These are phyloP conservation scores for Alternaria atra DNA, from an alignment of 2,329 filamentous ascomycete genomes.

Conservation along the genomic window DNA sequence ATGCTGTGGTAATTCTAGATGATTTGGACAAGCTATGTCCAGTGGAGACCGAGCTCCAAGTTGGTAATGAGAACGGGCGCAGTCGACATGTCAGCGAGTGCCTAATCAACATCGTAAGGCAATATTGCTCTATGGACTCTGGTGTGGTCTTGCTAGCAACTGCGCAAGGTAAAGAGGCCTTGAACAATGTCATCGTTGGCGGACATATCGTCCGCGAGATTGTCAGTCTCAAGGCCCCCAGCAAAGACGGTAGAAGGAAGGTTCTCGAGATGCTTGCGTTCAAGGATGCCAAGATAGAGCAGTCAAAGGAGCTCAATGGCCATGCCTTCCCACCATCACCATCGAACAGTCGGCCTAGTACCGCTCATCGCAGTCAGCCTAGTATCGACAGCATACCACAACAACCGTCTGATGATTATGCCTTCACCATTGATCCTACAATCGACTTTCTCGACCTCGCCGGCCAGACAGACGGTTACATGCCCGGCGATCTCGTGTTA, in stretches of 20 bases:
- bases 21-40: conserved; percentile 94
- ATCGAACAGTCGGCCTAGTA: conserved; percentile 56
- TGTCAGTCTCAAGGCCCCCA: conserved; percentile 85
- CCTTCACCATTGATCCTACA: conserved; percentile 76
- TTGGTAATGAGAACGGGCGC: conserved; percentile 90
- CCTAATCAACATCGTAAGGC: conserved; percentile 80
- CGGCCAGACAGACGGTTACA: conserved; percentile 94
- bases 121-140: conserved; percentile 82
- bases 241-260: conserved; percentile 85
- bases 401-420: conserved; percentile 52
- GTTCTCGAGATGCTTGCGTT: conserved; percentile 82
- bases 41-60: conserved; percentile 91
- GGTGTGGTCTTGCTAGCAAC: conserved; percentile 89
- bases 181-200: conserved; percentile 90
- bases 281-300: conserved; percentile 46
- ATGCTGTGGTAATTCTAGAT: conserved; percentile 85
- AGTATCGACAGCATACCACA: conserved; percentile 46
- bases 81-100: conserved; percentile 93
- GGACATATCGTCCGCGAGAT: conserved; percentile 94
- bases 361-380: conserved; percentile 55
- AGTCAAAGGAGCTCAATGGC: conserved; percentile 31
- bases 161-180: conserved; percentile 88
- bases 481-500: conserved; percentile 91
- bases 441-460: conserved; percentile 94
- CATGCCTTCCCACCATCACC: conserved; percentile 55